phyloP scores from a whole-genome alignment of 805 yeast genomes.

The Yarrowia porcina region DNA sequence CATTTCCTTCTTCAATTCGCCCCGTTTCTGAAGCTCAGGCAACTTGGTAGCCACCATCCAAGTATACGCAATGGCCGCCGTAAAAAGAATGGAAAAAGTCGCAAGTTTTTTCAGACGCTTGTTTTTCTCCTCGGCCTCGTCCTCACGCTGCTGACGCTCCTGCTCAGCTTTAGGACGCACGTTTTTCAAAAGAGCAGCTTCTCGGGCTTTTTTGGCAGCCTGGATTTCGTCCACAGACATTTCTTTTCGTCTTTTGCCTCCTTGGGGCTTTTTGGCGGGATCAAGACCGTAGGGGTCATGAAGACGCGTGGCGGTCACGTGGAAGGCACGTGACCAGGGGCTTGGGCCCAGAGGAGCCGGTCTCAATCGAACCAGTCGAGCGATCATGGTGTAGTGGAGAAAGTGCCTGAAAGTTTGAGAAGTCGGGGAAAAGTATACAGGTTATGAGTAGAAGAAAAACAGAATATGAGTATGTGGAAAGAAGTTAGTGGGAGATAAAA shows the following conservation, averaged over 20 bases:
- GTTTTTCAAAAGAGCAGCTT: constrained; percentile 4
- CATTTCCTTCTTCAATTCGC: constrained; percentile 1
- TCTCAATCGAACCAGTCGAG: constrained; percentile 7
- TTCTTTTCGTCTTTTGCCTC: constrained; percentile 1
- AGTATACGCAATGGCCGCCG: constrained; percentile 18
- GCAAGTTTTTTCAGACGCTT: constrained; percentile 20
- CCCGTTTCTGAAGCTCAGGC: constrained; percentile 12
- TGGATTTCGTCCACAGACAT: not conserved
- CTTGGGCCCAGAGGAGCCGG: not conserved
- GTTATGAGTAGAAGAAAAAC: not conserved
- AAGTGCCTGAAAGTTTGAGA: not conserved
- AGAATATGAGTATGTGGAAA: not conserved
- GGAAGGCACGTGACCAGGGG: not conserved
- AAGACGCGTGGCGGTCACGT: not conserved
- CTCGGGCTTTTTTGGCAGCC: not conserved
- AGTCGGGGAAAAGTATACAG: too few relatives aligned
- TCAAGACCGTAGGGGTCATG: constrained; percentile 19
- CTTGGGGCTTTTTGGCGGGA: constrained; percentile 10
- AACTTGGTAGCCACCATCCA: constrained; percentile 15
- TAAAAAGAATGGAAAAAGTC: not conserved
- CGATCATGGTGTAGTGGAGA: not conserved
- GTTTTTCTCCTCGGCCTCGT: constrained; percentile 21
- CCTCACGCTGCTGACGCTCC: not conserved
- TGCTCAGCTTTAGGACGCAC: constrained; percentile 20
- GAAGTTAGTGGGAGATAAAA: not conserved